These are phyloP conservation scores for Chalciporus chontae DNA, from an alignment of 768 basidiomycete genomes.

Conservation along the genomic window DNA sequence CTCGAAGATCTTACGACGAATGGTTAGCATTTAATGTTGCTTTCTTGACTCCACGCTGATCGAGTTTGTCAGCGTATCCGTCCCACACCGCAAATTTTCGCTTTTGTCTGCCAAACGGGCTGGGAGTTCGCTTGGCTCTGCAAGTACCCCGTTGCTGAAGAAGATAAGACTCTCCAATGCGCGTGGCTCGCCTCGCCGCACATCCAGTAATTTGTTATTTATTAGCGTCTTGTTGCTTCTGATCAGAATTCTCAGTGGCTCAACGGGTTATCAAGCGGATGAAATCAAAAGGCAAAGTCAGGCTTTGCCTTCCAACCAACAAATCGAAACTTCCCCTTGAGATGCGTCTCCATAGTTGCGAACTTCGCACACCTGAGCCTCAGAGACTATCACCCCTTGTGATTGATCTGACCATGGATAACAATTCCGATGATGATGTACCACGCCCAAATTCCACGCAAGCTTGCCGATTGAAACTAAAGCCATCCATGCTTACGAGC, in stretches of 20 bases:
- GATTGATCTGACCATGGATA: slow-evolving; percentile 23
- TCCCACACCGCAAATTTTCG: not conserved
- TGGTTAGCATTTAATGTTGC: slow-evolving; percentile 15
- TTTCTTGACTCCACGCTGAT: slow-evolving; percentile 5
- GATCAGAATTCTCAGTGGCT: slow-evolving; percentile 20
- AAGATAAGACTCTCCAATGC: slow-evolving; percentile 18
- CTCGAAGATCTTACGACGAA: slow-evolving; percentile 26
- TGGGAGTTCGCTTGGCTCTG: slow-evolving; percentile 1
- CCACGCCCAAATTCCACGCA: slow-evolving; percentile 1
- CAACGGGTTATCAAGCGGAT: slow-evolving; percentile 23
- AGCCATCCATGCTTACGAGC: not conserved
- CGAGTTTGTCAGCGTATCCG: slow-evolving; percentile 8
- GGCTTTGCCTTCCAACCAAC: slow-evolving; percentile 15
- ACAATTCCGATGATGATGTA: slow-evolving; percentile 1
- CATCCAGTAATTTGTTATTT: slow-evolving; percentile 18
- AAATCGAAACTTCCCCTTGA: slow-evolving; percentile 14
- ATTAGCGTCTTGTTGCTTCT: not conserved
- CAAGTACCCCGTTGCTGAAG: slow-evolving; percentile 13
- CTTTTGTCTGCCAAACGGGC: slow-evolving; percentile 14
- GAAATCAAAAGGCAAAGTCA: slow-evolving; percentile 27
- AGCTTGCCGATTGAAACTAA: not conserved
- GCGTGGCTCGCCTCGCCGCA: slow-evolving; percentile 12
- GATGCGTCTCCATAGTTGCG: slow-evolving; percentile 15
- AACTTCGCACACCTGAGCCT: slow-evolving; percentile 2
- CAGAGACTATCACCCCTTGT: slow-evolving; percentile 1